Conservation (phyloP, 257 asterid species). For the Echium plantagineum region DNA sequence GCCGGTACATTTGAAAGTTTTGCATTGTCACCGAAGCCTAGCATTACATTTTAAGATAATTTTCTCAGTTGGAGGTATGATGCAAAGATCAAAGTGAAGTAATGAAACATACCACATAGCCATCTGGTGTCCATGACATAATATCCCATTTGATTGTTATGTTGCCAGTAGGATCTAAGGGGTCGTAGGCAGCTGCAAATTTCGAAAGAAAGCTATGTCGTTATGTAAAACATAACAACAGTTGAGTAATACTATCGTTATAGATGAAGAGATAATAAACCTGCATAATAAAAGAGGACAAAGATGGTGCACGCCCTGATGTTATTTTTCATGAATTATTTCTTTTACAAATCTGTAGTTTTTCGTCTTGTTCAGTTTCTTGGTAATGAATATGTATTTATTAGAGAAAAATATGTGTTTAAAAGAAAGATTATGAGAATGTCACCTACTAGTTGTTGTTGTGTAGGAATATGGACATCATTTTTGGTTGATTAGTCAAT, state of each 20-base stretch:
- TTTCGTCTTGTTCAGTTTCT: not conserved
- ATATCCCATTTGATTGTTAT: constrained; percentile 93
- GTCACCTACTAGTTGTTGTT: constrained; percentile 60
- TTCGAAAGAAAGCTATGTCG: not conserved
- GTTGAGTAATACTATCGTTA: not conserved
- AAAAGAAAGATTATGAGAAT: not conserved
- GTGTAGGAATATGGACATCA: not conserved
- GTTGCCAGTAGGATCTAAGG: constrained; percentile 87
- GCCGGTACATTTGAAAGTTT: constrained; percentile 22
- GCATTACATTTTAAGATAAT: not conserved
- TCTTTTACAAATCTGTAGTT: constrained; percentile 5
- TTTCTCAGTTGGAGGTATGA: too few relatives aligned
- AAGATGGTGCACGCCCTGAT: constrained; percentile 20
- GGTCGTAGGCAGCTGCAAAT: constrained; percentile 67
- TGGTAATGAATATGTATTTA: constrained; percentile 2
- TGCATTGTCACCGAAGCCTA: constrained; percentile 19
- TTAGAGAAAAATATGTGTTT: constrained; percentile 4
- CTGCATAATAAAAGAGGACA: constrained; percentile 32
- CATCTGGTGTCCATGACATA: constrained; percentile 91
- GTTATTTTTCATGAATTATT: constrained; percentile 17
- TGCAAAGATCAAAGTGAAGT: too few relatives aligned
- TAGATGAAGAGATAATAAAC: constrained; percentile 17
- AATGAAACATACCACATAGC: constrained; percentile 54
- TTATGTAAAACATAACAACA: not conserved
- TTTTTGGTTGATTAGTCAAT: too few relatives aligned